These are phyloP conservation scores for Lepidopterella palustris DNA, from an alignment of 495 filamentous ascomycete species.

Conservation along the genomic window DNA sequence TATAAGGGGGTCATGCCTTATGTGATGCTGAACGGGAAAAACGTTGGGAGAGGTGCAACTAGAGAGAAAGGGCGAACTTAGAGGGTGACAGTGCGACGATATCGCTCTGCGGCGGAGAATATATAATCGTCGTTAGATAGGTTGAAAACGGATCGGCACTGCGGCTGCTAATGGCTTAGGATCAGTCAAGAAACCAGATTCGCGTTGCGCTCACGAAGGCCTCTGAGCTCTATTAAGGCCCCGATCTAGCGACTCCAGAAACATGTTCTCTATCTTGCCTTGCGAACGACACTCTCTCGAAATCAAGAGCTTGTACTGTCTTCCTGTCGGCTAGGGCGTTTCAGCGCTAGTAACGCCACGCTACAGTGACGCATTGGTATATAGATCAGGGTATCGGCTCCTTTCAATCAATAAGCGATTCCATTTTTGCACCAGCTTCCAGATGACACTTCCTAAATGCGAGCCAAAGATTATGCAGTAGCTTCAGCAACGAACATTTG, in stretches of 20 bases:
- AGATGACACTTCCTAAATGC: neutral
- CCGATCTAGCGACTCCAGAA: no score
- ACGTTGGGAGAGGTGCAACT: neutral
- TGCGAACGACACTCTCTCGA: neutral
- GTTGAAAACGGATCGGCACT: no score
- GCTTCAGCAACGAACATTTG: no score
- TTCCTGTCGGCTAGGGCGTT: neutral
- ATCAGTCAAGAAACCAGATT: no score
- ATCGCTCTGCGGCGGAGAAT: neutral
- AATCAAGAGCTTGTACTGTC: neutral
- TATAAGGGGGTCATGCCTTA: slow-evolving; percentile 21
- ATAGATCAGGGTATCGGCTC: no score
- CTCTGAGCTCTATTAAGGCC: no score
- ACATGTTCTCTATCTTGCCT: no score
- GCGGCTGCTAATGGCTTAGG: no score
- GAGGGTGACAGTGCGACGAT: neutral
- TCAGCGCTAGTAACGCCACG: neutral
- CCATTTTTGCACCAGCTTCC: no score
- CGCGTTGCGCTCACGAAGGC: no score
- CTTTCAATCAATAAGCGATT: no score
- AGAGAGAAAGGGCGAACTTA: neutral
- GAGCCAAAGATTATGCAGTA: neutral
- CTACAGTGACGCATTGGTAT: no score
- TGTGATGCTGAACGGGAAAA: slow-evolving; percentile 27
- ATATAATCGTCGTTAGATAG: neutral